Percentiles rank a stretch among this genome's conserved stretches.
Evolutionary conservation across 768 basidiomycete species (phyloP).

Genomic region (Russula griseocarnosa): DNA sequence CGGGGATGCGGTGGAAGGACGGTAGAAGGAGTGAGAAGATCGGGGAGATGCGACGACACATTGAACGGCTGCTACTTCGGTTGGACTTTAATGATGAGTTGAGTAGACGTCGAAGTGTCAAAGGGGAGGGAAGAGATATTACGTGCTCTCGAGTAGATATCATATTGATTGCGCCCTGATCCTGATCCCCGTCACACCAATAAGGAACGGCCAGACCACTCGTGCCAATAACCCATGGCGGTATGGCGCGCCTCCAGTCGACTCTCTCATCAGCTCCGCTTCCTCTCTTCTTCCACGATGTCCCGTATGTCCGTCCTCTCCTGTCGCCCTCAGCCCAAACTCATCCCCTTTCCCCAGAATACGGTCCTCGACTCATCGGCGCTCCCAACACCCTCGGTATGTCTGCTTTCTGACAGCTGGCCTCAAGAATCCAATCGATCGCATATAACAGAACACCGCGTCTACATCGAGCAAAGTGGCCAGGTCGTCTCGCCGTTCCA

Average conservation of each 20-base stretch:
- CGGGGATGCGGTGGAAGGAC: constrained; percentile 49
- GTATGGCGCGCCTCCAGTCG: constrained; percentile 35
- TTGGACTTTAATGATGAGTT: constrained; percentile 82
- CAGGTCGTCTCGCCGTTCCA: constrained; percentile 84
- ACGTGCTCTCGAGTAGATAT: constrained; percentile 34
- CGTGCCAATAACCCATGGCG: constrained; percentile 24
- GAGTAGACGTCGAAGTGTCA: constrained; percentile 40
- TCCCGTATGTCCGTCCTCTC: constrained; percentile 47
- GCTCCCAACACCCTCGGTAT: constrained; percentile 92
- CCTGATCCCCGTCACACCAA: background rate
- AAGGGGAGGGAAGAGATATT: constrained; percentile 40
- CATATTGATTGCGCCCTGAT: constrained; percentile 9
- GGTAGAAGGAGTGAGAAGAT: constrained; percentile 54
- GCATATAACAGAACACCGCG: constrained; percentile 75
- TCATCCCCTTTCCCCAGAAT: constrained; percentile 43
- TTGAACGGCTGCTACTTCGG: constrained; percentile 76
- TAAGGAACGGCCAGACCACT: background rate
- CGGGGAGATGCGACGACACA: constrained; percentile 68
- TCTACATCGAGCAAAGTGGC: constrained; percentile 88
- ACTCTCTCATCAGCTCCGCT: constrained; percentile 60
- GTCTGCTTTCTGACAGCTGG: constrained; percentile 17
- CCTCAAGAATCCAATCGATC: background rate
- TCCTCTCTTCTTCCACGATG: constrained; percentile 54
- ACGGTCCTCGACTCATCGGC: constrained; percentile 73
- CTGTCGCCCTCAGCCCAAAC: constrained; percentile 14